phyloP scores from a whole-genome alignment of 164 flowering plant genomes.

The Vitis cinerea region DNA sequence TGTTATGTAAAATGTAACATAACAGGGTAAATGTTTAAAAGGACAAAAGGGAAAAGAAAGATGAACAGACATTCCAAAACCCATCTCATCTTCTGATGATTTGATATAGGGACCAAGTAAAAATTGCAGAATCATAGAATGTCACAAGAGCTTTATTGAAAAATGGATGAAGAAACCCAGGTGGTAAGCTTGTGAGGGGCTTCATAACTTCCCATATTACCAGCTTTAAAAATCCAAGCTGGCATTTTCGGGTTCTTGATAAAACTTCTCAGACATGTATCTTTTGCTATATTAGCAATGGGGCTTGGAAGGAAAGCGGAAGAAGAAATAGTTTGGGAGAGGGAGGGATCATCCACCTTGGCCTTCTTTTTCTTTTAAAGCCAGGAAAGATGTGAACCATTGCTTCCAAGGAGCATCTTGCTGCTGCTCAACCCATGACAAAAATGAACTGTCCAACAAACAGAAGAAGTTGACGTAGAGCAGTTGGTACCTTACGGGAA shows the following conservation, averaged over 20 bases:
- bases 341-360: slow-evolving; percentile 13
- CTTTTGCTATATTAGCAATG: neutral
- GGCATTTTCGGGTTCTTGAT: neutral
- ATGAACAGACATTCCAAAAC: too few relatives aligned
- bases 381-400: slow-evolving; percentile 25
- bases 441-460: slow-evolving; percentile 78
- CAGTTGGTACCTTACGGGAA: slow-evolving; percentile 87
- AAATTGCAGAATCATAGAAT: too few relatives aligned
- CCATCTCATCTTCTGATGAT: too few relatives aligned
- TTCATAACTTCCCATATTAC: slow-evolving; percentile 1
- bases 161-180: neutral
- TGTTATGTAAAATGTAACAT: too few relatives aligned
- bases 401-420: slow-evolving; percentile 67
- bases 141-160: too few relatives aligned
- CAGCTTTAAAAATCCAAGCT: slow-evolving; percentile 2
- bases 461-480: slow-evolving; percentile 85
- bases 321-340: neutral
- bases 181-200: neutral
- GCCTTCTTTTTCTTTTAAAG: slow-evolving; percentile 26
- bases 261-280: too few relatives aligned
- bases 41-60: too few relatives aligned
- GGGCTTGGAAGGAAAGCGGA: neutral
- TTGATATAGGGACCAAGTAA: too few relatives aligned
- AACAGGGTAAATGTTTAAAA: too few relatives aligned
- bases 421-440: slow-evolving; percentile 78